Evolutionary conservation across 768 basidiomycete species (phyloP), one percentile per base, ranked within the genome.

Genomic region (Fomitopsis pulvina): DNA sequence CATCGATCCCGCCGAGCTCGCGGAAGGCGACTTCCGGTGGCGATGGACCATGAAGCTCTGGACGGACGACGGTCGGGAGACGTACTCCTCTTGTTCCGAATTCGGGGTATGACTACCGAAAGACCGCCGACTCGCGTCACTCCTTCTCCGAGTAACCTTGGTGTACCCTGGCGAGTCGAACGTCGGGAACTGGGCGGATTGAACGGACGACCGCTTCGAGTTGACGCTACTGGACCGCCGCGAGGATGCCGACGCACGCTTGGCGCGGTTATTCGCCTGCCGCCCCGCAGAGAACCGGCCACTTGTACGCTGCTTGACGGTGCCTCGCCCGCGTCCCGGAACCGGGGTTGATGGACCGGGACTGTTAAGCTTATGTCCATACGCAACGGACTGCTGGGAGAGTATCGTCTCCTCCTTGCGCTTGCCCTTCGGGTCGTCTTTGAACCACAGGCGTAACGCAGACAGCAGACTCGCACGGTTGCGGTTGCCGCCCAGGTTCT

Each of bases 191-290:
- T 75, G 73, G 45, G 69, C 64, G 1, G 80, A 81, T 20, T 75
- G 71, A 10, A 74, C 65, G 8, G 81, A 83, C 0, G 81, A 84
- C 34, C 92, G 73, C 29, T 86, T 73, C 5, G 93, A 96, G 61
- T 92, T 93, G 55, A 93, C 87, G 51, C 90, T 92, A 63, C 90
- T 93, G 12, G 92, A 94, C 24, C 93, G 81, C 41, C 87, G 79
- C 21, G 92, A 94, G 0, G 87, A 88, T 38, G 83, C 68, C 0
- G 87, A 86, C 0, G 81, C 81, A 14, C 89, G 78, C 45, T 85
- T 83, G 14, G 73, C 68, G 49, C 84, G 77, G 52, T 83, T 77
- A 16, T 74, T 74, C 9, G 57, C 53, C 52, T 65, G 65, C 57
- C 22, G 51, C 1, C 54, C 54, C 1, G 39, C 45, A 0, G 50